Base-by-base conservation (phyloP, 1,139 yeast genomes). In the Kluyveromyces sp. region DNA sequence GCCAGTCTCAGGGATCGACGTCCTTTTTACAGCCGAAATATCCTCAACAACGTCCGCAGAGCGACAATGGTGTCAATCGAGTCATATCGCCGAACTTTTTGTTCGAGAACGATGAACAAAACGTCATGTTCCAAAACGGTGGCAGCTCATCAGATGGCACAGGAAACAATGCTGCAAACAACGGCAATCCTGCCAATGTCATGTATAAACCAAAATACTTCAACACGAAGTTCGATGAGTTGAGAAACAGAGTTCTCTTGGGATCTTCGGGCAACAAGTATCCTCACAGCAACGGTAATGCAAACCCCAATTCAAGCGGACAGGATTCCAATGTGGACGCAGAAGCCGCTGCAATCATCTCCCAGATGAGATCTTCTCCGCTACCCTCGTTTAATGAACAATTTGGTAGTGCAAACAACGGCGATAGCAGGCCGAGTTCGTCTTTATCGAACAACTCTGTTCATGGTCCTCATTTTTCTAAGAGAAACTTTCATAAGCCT, bases 321-420 rank as follows among this genome's bases (percentile, higher is more conserved):
- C 41, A 38, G 29, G 36, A 31, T 4, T n/a, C 30, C 30, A 41
- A 25, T 11, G 39, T 43, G 28, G 43, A 43, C 39, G 44, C 46
- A 6, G 63, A 58, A 19, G 64, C 64, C 0, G 65, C 63, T 4
- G 62, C 57, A 2, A 63, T 58, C 2, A 43, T 61, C 22, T 60
- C 64, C 7, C 57, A 52, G 38, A 55, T 61, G 61, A 52, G 63
- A 40, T 60, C 64, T 13, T 60, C 64, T 3, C 41, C 41, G 29
- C 28, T 38, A 15, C 41, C 41, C 4, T 63, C 65, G 3, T 61
- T 54, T 42, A 52, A 36, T 45, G 54, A 39, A 37, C 53, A 33
- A 13, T 28, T 38, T 29, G 40, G 42, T 12, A 16, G 34, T 12
- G 39, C 41, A n/a, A 41, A 19, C 11, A 31, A 28, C n/a, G n/a